Evolutionary conservation across 768 basidiomycete genomes (phyloP).

Genomic region (Vararia minispora): DNA sequence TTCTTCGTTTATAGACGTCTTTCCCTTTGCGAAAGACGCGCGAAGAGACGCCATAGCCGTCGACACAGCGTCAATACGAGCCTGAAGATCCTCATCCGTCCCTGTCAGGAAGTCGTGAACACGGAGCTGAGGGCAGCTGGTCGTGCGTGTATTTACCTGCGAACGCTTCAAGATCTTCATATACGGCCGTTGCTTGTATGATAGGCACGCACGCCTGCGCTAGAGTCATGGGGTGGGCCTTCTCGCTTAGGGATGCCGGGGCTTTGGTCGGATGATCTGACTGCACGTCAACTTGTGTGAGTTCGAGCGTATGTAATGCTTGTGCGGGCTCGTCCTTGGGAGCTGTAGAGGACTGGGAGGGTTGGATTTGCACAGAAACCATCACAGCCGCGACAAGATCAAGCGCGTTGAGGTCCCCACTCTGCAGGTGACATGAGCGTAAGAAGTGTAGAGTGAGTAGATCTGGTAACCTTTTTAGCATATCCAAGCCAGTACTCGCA

Average conservation of each 20-base stretch:
- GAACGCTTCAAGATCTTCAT: not conserved
- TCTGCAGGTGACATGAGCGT: too few species aligned
- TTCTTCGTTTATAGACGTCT: conserved; percentile 20
- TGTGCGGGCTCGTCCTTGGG: too few species aligned
- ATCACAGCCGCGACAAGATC: too few species aligned
- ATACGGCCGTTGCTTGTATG: conserved; percentile 7
- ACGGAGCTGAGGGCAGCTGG: too few species aligned
- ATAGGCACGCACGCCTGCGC: conserved; percentile 12
- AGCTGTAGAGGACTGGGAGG: too few species aligned
- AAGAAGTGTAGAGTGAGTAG: not conserved
- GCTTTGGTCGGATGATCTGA: too few species aligned
- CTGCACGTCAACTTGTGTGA: too few species aligned
- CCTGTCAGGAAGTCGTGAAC: too few species aligned
- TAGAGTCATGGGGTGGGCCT: not conserved
- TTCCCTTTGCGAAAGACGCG: conserved; percentile 1
- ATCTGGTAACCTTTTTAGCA: conserved; percentile 46
- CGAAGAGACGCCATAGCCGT: conserved; percentile 6
- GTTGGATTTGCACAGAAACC: too few species aligned
- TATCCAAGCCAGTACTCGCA: conserved; percentile 67
- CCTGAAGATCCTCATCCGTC: conserved; percentile 4
- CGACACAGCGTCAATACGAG: conserved; percentile 1
- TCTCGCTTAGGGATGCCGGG: not conserved
- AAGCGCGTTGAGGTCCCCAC: too few species aligned
- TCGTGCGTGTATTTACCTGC: conserved; percentile 11
- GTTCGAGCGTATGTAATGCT: too few species aligned